Base-by-base conservation (phyloP, 2,329 filamentous ascomycete species). In the Monosporascus sp. region DNA sequence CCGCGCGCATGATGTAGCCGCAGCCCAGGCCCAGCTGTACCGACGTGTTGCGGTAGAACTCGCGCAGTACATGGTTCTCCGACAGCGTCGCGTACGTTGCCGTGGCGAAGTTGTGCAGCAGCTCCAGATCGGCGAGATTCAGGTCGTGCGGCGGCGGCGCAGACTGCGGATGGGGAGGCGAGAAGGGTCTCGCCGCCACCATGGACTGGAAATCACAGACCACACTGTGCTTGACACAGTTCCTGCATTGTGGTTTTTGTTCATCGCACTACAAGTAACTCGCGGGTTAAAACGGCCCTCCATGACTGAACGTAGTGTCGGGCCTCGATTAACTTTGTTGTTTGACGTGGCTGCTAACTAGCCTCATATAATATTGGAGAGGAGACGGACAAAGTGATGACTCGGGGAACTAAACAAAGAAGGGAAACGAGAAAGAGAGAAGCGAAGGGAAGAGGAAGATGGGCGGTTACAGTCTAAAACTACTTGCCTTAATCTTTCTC, bases 61-160 rank as follows among this genome's bases (percentile, higher is more conserved):
- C 62, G 24, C 68, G 68, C 2, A 73, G 46, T 5, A 56, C 49
- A 2, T 67, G 60, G 47, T 63, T 61, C 2, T 62, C 63, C 7
- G 68, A 65, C 17, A 75, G 58, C 4, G 71, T 72, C 48, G 65
- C 62, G n/a, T 63, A 68, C 2, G 73, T 75, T 5, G 68, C 68
- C 1, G 66, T 69, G 37, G 63, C 63, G 53, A 68, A 75, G 53
- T 75, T 69, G 52, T 75, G 72, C 1, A 75, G 60, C 9, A 75
- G 61, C 51, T 75, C 72, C n/a, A 74, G 58, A 48, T 73, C 70
- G 5, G 62, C 52, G 9, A 72, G 52, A 37, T 67, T 68, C 25
- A 68, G 31, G 37, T 50, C 52, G 38, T 5, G 14, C 35, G 46
- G 20, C 43, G 22, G n/a, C 31, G 20, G 41, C 27, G 24, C 37